phyloP scores from a whole-genome alignment of 2,329 filamentous ascomycete genomes.

The Aspergillus neotritici region DNA sequence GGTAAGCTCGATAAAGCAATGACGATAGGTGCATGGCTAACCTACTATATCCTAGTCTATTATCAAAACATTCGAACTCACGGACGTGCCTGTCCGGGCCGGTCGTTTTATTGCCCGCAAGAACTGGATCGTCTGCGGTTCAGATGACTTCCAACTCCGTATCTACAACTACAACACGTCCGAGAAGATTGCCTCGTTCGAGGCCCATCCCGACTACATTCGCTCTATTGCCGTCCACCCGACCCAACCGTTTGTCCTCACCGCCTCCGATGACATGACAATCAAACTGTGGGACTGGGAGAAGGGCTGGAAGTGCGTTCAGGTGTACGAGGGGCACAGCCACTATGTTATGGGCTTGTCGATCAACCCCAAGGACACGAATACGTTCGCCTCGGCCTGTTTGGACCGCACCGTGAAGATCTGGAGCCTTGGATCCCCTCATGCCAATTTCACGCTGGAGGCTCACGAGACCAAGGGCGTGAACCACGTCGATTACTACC shows the following conservation, averaged over 20 bases:
- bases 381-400: slow-evolving; percentile 88
- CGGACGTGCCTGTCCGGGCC: slow-evolving; percentile 94
- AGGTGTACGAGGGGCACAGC: slow-evolving; percentile 91
- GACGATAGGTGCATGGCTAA: slow-evolving; percentile 14
- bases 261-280: slow-evolving; percentile 96
- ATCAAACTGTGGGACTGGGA: slow-evolving; percentile 99
- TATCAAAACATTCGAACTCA: slow-evolving; percentile 98
- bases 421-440: slow-evolving; percentile 90
- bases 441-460: slow-evolving; percentile 92
- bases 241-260: slow-evolving; percentile 90
- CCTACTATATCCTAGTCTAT: slow-evolving; percentile 55
- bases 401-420: slow-evolving; percentile 96
- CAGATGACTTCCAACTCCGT: slow-evolving; percentile 81
- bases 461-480: slow-evolving; percentile 96
- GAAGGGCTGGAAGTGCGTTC: slow-evolving; percentile 94
- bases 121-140: slow-evolving; percentile 98
- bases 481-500: slow-evolving; percentile 90
- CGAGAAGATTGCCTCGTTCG: slow-evolving; percentile 95
- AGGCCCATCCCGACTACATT: slow-evolving; percentile 97
- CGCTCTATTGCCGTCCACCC: slow-evolving; percentile 94
- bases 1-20: slow-evolving; percentile 30
- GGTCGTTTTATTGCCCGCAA: slow-evolving; percentile 95
- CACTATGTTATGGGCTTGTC: slow-evolving; percentile 96
- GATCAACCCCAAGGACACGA: slow-evolving; percentile 96
- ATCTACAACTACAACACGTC: slow-evolving; percentile 99